A percentile compares a stretch with the other conserved stretches of the same genome.
Conservation (phyloP, 805 yeast species). For the Spencermartinsiella europaea region DNA sequence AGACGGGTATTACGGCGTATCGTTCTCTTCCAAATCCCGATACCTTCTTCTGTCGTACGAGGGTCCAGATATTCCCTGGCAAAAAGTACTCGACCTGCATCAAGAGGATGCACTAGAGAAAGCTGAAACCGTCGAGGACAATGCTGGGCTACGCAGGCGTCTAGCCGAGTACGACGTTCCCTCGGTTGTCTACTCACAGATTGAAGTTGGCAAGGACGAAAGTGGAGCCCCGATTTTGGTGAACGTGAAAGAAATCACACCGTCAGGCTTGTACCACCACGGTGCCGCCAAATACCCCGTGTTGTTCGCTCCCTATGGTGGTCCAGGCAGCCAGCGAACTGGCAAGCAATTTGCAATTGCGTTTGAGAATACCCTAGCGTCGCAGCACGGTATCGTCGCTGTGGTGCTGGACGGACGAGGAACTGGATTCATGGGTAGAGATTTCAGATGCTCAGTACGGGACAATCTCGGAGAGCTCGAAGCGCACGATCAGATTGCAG, state of each 20-base stretch:
- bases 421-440: constrained; percentile 81
- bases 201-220: constrained; percentile 39
- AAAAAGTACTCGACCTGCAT: constrained; percentile 58
- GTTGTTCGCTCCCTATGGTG: constrained; percentile 87
- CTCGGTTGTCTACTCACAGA: constrained; percentile 42
- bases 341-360: constrained; percentile 52
- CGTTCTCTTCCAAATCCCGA: constrained; percentile 77
- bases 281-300: constrained; percentile 65
- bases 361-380: constrained; percentile 72
- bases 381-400: constrained; percentile 75
- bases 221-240: constrained; percentile 34
- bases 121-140: constrained; percentile 25
- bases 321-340: constrained; percentile 90
- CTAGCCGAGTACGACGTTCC: constrained; percentile 52
- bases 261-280: constrained; percentile 55
- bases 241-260: constrained; percentile 72
- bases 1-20: constrained; percentile 63
- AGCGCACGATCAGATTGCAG: constrained; percentile 78
- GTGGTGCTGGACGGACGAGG: constrained; percentile 97
- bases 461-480: constrained; percentile 79
- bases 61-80: constrained; percentile 81
- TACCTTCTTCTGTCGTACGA: constrained; percentile 62
- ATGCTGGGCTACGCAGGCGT: constrained; percentile 23
- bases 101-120: constrained; percentile 34
- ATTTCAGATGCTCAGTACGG: constrained; percentile 73